phyloP scores from a whole-genome alignment of 2,329 filamentous ascomycete genomes.

The Cephalotrichum gorgonifer region DNA sequence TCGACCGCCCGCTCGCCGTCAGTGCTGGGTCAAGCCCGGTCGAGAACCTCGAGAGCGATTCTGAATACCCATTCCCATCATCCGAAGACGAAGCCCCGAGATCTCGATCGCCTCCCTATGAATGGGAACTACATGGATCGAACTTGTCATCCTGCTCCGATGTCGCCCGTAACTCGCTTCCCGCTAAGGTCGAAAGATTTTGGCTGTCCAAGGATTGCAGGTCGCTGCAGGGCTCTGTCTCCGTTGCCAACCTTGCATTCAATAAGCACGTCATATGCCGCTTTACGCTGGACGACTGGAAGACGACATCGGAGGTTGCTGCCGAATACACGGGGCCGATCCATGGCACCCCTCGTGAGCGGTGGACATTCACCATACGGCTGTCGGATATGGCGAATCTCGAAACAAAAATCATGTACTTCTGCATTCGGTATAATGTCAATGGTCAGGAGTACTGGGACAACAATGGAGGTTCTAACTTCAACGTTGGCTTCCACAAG shows the following conservation, averaged over 20 bases:
- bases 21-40: slow-evolving; percentile 88
- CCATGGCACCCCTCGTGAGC: slow-evolving; percentile 61
- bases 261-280: slow-evolving; percentile 82
- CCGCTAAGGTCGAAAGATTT: slow-evolving; percentile 75
- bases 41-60: slow-evolving; percentile 77
- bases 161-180: slow-evolving; percentile 45
- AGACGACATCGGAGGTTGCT: slow-evolving; percentile 87
- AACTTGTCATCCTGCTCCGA: slow-evolving; percentile 73
- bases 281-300: slow-evolving; percentile 97
- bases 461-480: slow-evolving; percentile 80
- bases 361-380: slow-evolving; percentile 92
- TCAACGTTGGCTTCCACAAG: slow-evolving; percentile 87
- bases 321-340: slow-evolving; percentile 83
- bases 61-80: slow-evolving; percentile 69
- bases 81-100: slow-evolving; percentile 1
- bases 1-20: slow-evolving; percentile 90
- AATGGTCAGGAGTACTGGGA: slow-evolving; percentile 88
- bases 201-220: slow-evolving; percentile 85
- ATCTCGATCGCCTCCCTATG: slow-evolving; percentile 42
- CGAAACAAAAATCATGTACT: slow-evolving; percentile 83
- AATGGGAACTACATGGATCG: slow-evolving; percentile 78
- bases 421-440: slow-evolving; percentile 83
- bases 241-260: slow-evolving; percentile 81
- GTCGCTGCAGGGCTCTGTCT: slow-evolving; percentile 71
- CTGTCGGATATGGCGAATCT: slow-evolving; percentile 84